Base-by-base conservation (phyloP, 768 basidiomycete species). In the Suillus occidentalis region DNA sequence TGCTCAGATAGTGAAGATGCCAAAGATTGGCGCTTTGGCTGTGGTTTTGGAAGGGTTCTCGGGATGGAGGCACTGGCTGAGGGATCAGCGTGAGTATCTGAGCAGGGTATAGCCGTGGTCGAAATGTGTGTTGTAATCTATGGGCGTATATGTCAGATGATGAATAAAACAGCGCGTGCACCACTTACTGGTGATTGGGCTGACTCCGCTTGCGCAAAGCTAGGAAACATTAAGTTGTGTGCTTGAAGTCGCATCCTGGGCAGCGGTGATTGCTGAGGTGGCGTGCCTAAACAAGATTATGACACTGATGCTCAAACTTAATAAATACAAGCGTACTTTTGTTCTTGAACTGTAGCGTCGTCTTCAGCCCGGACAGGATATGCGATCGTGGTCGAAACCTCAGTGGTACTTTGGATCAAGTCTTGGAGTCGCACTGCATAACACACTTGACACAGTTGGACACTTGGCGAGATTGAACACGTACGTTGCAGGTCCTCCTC, bases 1-100 rank as follows among this genome's bases (percentile, higher is more conserved):
- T 67, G 67, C 20, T 72, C 71, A 8, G 69, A 39, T 37, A 76
- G 65, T 25, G 72, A 71, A 4, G 68, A 63, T 64, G 22, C 25
- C 57, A 59, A 68, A 43, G 68, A 66, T 37, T 43, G 37, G 31
- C 75, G 75, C 53, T 68, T 76, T 14, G 76, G 75, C 4, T 76
- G 72, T 45, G 70, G 76, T 25, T 68, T 76, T 16, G 59, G 36
- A 8, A 60, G 14, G 28, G 9, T 22, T 34, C 18, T 60, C 39
- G 62, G 40, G 7, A 63, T 18, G 10, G 66, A 36, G n/a, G 31
- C 31, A 62, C 34, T 62, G 18, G 25, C 43, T 6, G 61, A 49
- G 18, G 64, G 61, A 4, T 66, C 56, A 8, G 22, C 7, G n/a
- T 36, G 43, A 36, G 59, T 16, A 59, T 59, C 25, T 20, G 58